Conservation (phyloP, 305 asterid genomes). For the Rubia peregrina region DNA sequence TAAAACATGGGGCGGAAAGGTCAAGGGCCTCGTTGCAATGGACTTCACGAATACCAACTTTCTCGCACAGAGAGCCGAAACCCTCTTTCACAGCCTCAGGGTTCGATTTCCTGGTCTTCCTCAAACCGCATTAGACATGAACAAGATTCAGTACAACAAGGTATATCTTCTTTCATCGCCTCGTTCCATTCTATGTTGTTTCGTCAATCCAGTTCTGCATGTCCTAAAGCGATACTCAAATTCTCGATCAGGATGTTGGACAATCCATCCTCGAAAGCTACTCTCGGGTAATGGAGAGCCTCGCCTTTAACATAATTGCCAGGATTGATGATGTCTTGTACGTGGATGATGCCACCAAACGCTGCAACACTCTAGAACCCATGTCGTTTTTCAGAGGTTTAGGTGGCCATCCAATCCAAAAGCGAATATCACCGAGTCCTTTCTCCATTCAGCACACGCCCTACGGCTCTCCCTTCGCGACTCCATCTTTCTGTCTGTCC, state of each 20-base stretch:
- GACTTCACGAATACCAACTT: conserved; percentile 53
- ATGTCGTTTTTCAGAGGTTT: conserved; percentile 66
- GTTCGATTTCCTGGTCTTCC: conserved; percentile 90
- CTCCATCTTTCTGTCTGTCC: conserved; percentile 77
- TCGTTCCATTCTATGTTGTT: neutral
- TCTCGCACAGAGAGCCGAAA: conserved; percentile 72
- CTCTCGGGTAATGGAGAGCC: conserved; percentile 97
- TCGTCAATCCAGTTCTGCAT: neutral
- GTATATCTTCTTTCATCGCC: conserved; percentile 23
- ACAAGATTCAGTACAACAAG: conserved; percentile 92
- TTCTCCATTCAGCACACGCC: conserved; percentile 90
- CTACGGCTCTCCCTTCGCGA: conserved; percentile 78
- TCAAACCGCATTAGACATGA: conserved; percentile 89
- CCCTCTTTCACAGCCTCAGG: conserved; percentile 61
- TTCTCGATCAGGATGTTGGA: conserved; percentile 84
- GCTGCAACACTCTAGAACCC: conserved; percentile 56
- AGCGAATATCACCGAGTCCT: conserved; percentile 91
- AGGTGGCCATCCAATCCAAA: conserved; percentile 79
- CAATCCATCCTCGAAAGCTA: conserved; percentile 96
- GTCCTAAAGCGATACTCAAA: neutral
- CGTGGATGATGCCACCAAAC: conserved; percentile 76
- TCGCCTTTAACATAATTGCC: conserved; percentile 92
- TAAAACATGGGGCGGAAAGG: conserved; percentile 79
- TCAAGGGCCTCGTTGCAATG: conserved; percentile 54
- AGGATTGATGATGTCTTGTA: conserved; percentile 82